A percentile compares a stretch with the other conserved stretches of the same genome.
Conservation (phyloP, 805 yeast genomes). For the Saccharomycopsis olivae region DNA sequence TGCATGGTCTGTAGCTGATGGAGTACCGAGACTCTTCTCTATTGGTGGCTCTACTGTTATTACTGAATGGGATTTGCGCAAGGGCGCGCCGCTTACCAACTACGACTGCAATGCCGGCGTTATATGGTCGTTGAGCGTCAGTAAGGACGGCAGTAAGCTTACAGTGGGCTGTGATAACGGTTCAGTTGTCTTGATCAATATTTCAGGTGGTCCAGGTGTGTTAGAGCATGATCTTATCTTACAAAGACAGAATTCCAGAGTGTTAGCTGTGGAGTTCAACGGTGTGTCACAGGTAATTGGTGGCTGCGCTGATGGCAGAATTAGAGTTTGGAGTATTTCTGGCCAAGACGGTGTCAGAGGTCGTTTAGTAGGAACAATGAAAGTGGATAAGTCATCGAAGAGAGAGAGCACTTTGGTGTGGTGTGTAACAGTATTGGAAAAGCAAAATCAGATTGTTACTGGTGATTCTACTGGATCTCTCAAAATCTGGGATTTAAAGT, state of each 20-base stretch:
- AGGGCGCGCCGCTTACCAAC: conserved; percentile 62
- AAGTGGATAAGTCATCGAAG: conserved; percentile 74
- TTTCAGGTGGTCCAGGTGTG: conserved; percentile 79
- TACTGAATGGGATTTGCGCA: conserved; percentile 83
- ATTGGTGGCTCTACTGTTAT: conserved; percentile 88
- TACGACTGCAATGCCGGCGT: conserved; percentile 89
- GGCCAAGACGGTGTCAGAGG: conserved; percentile 37
- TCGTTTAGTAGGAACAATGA: conserved; percentile 71
- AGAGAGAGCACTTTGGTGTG: conserved; percentile 85
- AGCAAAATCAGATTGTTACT: conserved; percentile 66
- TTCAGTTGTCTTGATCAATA: conserved; percentile 68
- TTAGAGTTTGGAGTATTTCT: conserved; percentile 63
- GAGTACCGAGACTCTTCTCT: conserved; percentile 67
- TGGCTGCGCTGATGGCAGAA: conserved; percentile 92
- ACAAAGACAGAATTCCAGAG: conserved; percentile 76
- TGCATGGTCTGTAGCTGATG: conserved; percentile 55
- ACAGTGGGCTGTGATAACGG: conserved; percentile 97
- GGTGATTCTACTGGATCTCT: conserved; percentile 96
- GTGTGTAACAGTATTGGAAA: conserved; percentile 61
- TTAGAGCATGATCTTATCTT: conserved; percentile 67
- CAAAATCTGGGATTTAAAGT: conserved; percentile 83
- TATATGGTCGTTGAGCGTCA: conserved; percentile 78
- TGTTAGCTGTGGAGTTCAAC: conserved; percentile 71
- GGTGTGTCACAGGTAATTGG: conserved; percentile 60
- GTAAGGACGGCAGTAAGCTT: conserved; percentile 47